Evolutionary conservation across 257 asterid genomes (phyloP).

Genomic region (Haberlea rhodopensis): DNA sequence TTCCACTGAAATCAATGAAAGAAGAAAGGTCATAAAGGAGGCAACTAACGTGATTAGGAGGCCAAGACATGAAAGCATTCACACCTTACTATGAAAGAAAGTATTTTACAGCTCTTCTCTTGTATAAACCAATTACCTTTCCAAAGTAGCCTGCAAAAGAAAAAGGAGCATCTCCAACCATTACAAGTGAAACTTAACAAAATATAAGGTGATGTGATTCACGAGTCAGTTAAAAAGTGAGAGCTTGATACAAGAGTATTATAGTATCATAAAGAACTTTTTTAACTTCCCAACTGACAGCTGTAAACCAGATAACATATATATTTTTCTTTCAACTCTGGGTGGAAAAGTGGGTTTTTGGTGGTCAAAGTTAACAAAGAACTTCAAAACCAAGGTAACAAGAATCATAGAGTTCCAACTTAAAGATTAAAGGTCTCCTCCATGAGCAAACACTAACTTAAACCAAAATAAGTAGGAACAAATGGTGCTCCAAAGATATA

Average conservation of each 20-base stretch:
- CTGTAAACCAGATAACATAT: neutral
- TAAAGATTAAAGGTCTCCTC: neutral
- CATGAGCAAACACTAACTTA: neutral
- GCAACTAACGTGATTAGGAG: slow-evolving; percentile 7
- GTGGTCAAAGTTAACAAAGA: slow-evolving; percentile 15
- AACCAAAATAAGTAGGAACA: slow-evolving; percentile 7
- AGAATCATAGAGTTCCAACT: neutral
- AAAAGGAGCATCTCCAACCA: slow-evolving; percentile 23
- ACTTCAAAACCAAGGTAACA: neutral
- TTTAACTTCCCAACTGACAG: slow-evolving; percentile 16
- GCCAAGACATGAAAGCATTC: slow-evolving; percentile 15
- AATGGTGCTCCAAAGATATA: neutral
- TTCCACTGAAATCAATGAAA: slow-evolving; percentile 53
- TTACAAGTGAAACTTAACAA: slow-evolving; percentile 17
- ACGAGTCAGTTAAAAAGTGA: slow-evolving; percentile 2
- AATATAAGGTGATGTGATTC: neutral
- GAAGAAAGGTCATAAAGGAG: slow-evolving; percentile 21
- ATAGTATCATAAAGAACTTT: neutral
- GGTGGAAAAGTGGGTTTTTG: slow-evolving; percentile 2
- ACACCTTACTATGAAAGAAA: slow-evolving; percentile 75
- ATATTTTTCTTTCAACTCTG: neutral
- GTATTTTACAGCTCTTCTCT: slow-evolving; percentile 94
- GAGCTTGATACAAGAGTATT: neutral
- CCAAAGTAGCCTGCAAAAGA: slow-evolving; percentile 69
- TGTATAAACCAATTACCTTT: slow-evolving; percentile 92